Evolutionary conservation across 2,329 filamentous ascomycete genomes (phyloP).

Genomic region (Colletotrichum tofieldiae): DNA sequence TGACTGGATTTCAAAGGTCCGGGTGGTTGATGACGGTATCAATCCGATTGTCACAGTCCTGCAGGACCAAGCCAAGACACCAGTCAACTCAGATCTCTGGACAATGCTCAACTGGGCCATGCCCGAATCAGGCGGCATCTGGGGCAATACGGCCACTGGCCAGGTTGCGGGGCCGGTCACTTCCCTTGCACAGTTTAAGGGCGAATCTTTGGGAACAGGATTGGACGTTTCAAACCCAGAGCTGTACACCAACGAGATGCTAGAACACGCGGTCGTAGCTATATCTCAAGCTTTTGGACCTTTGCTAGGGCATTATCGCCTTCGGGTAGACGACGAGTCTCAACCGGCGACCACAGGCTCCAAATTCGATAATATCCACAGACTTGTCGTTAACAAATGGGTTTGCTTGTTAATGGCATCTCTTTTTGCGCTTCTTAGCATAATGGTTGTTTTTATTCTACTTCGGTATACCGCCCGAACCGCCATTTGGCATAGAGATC

Average conservation of each 20-base stretch:
- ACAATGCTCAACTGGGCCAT: neutral
- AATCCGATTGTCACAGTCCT: constrained; percentile 15
- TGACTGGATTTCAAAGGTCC: constrained; percentile 18
- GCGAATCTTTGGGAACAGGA: neutral
- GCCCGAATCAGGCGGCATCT: neutral
- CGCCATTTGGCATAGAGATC: constrained; percentile 25
- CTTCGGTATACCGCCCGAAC: constrained; percentile 13
- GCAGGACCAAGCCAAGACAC: neutral
- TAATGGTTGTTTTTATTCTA: neutral
- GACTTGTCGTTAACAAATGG: constrained; percentile 13
- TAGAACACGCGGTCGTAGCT: constrained; percentile 2
- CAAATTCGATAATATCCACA: neutral
- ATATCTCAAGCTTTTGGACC: neutral
- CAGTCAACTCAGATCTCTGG: constrained; percentile 10
- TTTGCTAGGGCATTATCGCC: constrained; percentile 22
- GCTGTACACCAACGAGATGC: constrained; percentile 18
- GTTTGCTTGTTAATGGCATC: constrained; percentile 20
- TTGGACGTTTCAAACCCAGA: neutral
- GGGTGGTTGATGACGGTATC: constrained; percentile 16
- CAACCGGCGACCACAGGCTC: neutral
- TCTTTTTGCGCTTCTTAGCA: neutral
- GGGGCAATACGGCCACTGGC: neutral
- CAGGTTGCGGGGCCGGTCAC: neutral
- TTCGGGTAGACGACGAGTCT: neutral
- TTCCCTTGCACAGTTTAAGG: constrained; percentile 3